Percentiles rank a stretch among this genome's conserved stretches.
These are phyloP conservation scores for Aspergillus haitiensis DNA, from an alignment of 495 filamentous ascomycete genomes.

Conservation along the genomic window DNA sequence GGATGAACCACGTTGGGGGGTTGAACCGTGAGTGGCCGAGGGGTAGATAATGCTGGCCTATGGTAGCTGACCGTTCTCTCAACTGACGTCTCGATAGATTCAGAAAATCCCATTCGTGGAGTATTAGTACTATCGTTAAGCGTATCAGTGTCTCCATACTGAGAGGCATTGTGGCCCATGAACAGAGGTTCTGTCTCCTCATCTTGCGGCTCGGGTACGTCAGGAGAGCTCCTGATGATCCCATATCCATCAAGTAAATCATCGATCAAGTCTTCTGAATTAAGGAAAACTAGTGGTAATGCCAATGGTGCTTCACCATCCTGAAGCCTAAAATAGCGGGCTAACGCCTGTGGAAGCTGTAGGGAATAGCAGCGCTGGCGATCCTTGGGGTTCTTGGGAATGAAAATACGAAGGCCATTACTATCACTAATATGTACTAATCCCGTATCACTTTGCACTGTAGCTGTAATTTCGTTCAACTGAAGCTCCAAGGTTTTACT, in stretches of 20 bases:
- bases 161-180: too few relatives aligned
- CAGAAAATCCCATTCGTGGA: too few relatives aligned
- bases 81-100: too few relatives aligned
- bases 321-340: neutral
- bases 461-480: conserved; percentile 1
- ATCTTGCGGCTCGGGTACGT: neutral
- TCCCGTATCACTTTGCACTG: conserved; percentile 1
- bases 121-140: too few relatives aligned
- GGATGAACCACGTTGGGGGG: too few relatives aligned
- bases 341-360: conserved; percentile 1
- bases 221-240: neutral
- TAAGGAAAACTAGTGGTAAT: neutral
- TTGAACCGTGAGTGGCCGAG: too few relatives aligned
- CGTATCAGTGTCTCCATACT: too few relatives aligned
- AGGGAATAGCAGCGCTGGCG: conserved; percentile 6
- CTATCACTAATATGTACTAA: neutral
- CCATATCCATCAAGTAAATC: neutral
- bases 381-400: conserved; percentile 4
- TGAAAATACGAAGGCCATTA: neutral
- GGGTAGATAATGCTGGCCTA: too few relatives aligned
- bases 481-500: neutral
- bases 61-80: too few relatives aligned
- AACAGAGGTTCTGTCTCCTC: neutral
- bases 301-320: neutral
- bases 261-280: neutral